These are phyloP conservation scores for Platanthera guangdongensis DNA, from an alignment of 106 monocot genomes.

Conservation along the genomic window DNA sequence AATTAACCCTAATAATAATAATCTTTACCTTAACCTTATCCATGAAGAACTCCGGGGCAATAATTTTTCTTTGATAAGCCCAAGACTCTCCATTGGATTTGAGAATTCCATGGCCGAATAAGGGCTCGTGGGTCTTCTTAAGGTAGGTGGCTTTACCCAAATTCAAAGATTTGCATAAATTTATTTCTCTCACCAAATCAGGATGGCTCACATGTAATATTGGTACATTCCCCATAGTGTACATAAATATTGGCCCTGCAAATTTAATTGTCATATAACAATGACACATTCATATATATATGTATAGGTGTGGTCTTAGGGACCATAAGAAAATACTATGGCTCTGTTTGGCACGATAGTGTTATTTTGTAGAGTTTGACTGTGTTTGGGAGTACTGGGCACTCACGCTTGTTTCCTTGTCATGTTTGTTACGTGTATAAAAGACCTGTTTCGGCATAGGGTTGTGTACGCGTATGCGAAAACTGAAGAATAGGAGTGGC, in stretches of 20 bases:
- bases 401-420: too few relatives aligned
- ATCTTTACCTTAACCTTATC: conserved; percentile 58
- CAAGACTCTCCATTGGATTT: conserved; percentile 51
- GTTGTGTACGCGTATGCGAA: too few relatives aligned
- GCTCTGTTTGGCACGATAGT: too few relatives aligned
- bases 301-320: too few relatives aligned
- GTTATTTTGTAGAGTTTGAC: too few relatives aligned
- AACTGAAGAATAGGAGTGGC: too few relatives aligned
- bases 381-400: too few relatives aligned
- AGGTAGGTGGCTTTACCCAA: conserved; percentile 56
- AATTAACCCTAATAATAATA: background rate
- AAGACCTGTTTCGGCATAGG: too few relatives aligned
- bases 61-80: conserved; percentile 64
- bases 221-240: conserved; percentile 33
- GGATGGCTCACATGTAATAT: conserved; percentile 38
- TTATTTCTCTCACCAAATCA: conserved; percentile 55
- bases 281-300: too few relatives aligned
- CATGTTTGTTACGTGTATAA: too few relatives aligned
- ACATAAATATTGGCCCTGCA: conserved; percentile 49
- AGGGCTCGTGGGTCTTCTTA: conserved; percentile 31
- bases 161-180: conserved; percentile 40
- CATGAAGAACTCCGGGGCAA: conserved; percentile 75
- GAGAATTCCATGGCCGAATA: conserved; percentile 58
- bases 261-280: too few relatives aligned
- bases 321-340: too few relatives aligned